These are phyloP conservation scores for Leccinum truebloodii DNA, from an alignment of 768 basidiomycete genomes.

Conservation along the genomic window DNA sequence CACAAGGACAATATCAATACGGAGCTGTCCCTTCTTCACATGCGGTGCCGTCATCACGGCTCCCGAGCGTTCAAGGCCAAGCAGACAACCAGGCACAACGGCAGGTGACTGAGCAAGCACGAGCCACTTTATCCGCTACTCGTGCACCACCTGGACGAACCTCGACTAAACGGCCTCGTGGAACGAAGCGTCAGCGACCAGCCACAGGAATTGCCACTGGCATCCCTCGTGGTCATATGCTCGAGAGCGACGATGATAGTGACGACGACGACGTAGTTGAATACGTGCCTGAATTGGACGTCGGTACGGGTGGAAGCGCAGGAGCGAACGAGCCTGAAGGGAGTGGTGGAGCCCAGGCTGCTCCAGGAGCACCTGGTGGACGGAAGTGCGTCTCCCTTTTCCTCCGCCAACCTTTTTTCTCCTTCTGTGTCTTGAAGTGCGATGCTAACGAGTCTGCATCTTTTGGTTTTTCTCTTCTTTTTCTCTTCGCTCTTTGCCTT, in stretches of 20 bases:
- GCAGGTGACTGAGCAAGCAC: constrained; percentile 1
- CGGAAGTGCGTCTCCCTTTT: constrained; percentile 28
- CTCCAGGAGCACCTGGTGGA: constrained; percentile 19
- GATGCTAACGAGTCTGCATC: constrained; percentile 14
- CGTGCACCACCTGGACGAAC: constrained; percentile 7
- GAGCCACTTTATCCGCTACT: neutral
- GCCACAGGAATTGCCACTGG: neutral
- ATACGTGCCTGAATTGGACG: constrained; percentile 17
- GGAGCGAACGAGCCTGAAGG: constrained; percentile 5
- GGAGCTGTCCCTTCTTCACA: constrained; percentile 2
- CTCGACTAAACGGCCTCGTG: constrained; percentile 24
- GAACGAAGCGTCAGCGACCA: constrained; percentile 23
- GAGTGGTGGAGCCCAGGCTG: constrained; percentile 7
- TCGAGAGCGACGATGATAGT: constrained; percentile 33
- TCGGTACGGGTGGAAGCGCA: neutral
- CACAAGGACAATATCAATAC: constrained; percentile 16
- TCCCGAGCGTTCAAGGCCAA: neutral
- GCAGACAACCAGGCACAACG: neutral
- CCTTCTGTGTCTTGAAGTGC: neutral
- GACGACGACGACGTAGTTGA: constrained; percentile 32
- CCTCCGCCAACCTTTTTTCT: neutral
- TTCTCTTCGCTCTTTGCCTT: neutral
- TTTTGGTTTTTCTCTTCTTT: neutral
- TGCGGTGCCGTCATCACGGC: constrained; percentile 3
- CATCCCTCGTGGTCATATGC: constrained; percentile 3